Percentiles rank a stretch among this genome's conserved stretches.
Conservation (phyloP, 306 rosid species). For the Vigna reflexopilosa region DNA sequence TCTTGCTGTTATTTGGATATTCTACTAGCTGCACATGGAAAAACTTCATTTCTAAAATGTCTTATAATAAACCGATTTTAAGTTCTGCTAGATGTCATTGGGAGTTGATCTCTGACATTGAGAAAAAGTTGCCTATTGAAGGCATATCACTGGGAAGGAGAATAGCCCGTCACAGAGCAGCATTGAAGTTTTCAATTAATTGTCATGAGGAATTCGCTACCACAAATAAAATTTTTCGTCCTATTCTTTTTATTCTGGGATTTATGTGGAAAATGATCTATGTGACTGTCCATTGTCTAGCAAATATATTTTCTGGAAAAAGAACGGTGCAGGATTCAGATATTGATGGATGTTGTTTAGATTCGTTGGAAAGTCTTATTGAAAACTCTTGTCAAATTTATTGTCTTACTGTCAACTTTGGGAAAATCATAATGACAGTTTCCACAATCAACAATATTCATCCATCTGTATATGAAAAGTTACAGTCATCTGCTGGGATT, state of each 20-base stretch:
- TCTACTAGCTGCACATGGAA: slow-evolving; percentile 57
- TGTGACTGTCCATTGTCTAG: slow-evolving; percentile 47
- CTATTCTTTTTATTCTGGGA: slow-evolving; percentile 48
- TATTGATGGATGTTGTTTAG: slow-evolving; percentile 46
- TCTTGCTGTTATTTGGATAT: slow-evolving; percentile 68
- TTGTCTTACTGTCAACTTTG: slow-evolving; percentile 67
- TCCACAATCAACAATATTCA: slow-evolving; percentile 60
- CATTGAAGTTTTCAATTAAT: slow-evolving; percentile 51
- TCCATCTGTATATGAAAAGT: slow-evolving; percentile 53
- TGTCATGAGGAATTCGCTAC: slow-evolving; percentile 38
- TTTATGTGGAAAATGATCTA: slow-evolving; percentile 58
- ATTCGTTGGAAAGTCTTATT: slow-evolving; percentile 46
- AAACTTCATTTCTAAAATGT: slow-evolving; percentile 59
- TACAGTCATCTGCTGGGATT: slow-evolving; percentile 64
- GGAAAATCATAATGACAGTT: slow-evolving; percentile 59
- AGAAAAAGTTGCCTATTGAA: slow-evolving; percentile 77
- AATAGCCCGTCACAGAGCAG: slow-evolving; percentile 83
- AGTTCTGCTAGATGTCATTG: slow-evolving; percentile 62
- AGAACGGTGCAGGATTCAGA: slow-evolving; percentile 51
- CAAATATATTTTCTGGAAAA: slow-evolving; percentile 36
- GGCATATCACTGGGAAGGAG: slow-evolving; percentile 81
- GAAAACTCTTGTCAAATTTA: slow-evolving; percentile 50
- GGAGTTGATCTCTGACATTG: slow-evolving; percentile 70
- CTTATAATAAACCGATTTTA: slow-evolving; percentile 50
- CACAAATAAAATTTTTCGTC: slow-evolving; percentile 44